Percentiles rank a stretch among this genome's conserved stretches.
These are phyloP conservation scores for Sphenostylis stenocarpa DNA, from an alignment of 306 rosid species.

Conservation along the genomic window DNA sequence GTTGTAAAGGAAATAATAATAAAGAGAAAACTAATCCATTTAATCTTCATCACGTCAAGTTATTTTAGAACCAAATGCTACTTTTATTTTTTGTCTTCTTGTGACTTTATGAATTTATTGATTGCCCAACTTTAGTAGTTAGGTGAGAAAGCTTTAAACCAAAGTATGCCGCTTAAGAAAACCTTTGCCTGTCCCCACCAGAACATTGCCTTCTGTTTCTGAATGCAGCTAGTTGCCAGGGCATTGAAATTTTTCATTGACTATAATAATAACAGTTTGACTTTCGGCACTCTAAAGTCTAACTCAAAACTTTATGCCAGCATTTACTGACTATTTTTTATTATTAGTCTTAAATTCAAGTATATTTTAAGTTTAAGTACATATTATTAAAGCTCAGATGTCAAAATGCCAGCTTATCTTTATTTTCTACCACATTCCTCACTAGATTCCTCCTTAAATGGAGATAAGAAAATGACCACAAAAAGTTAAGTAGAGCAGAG, in stretches of 20 bases:
- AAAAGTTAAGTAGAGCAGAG: slow-evolving; percentile 10
- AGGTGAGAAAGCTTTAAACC: slow-evolving; percentile 41
- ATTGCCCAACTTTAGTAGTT: slow-evolving; percentile 20
- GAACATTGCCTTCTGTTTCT: slow-evolving; percentile 26
- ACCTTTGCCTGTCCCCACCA: slow-evolving; percentile 31
- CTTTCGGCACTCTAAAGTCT: slow-evolving; percentile 23
- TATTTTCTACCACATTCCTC: slow-evolving; percentile 28
- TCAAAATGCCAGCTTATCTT: slow-evolving; percentile 2
- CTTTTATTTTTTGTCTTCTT: background rate
- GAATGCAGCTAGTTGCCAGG: slow-evolving; percentile 21
- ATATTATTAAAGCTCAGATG: background rate
- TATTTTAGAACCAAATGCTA: slow-evolving; percentile 7
- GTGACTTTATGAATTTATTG: slow-evolving; percentile 15
- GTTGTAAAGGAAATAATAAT: background rate
- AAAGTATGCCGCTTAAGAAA: slow-evolving; percentile 35
- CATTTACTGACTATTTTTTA: background rate
- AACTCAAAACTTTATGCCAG: slow-evolving; percentile 22
- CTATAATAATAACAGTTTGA: slow-evolving; percentile 25
- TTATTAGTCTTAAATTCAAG: background rate
- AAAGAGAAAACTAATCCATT: background rate
- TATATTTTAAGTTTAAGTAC: background rate
- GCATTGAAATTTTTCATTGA: slow-evolving; percentile 23
- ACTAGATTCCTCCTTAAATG: slow-evolving; percentile 41
- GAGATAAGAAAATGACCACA: slow-evolving; percentile 20
- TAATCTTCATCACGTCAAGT: background rate